phyloP scores from a whole-genome alignment of 2,329 filamentous ascomycete species.

The Diaporthe sp. region DNA sequence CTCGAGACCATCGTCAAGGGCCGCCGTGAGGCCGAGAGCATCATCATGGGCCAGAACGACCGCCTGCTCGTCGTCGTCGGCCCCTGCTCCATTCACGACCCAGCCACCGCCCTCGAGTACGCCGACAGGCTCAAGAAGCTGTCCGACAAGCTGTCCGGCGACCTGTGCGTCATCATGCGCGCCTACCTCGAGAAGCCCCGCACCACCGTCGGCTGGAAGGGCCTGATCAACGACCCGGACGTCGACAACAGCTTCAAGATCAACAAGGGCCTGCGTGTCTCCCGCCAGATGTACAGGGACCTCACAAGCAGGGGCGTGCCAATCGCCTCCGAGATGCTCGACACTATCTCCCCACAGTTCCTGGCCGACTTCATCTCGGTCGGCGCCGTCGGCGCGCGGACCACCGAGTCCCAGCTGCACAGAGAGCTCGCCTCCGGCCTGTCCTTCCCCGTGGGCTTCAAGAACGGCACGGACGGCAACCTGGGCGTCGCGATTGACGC shows the following conservation, averaged over 20 bases:
- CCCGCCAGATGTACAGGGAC: conserved; percentile 93
- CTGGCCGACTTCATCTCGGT: conserved; percentile 95
- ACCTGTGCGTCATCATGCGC: conserved; percentile 95
- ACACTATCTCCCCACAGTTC: conserved; percentile 98
- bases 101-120: conserved; percentile 89
- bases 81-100: conserved; percentile 98
- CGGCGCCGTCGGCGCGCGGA: conserved; percentile 94
- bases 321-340: conserved; percentile 97
- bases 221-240: conserved; percentile 98
- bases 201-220: conserved; percentile 99
- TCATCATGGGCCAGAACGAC: conserved; percentile 85
- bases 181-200: conserved; percentile 99
- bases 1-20: conserved; percentile 79
- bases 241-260: conserved; percentile 98
- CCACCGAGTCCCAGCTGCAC: conserved; percentile 96
- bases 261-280: conserved; percentile 96
- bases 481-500: conserved; percentile 94
- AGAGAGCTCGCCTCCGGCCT: conserved; percentile 95
- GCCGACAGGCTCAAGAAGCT: conserved; percentile 82
- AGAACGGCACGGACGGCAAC: conserved; percentile 97
- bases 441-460: conserved; percentile 98
- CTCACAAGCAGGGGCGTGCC: conserved; percentile 90
- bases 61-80: conserved; percentile 95
- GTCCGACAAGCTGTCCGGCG: conserved; percentile 82
- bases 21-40: conserved; percentile 76